Base-by-base conservation (phyloP, 139 green algal genomes). In the Raphidocelis subcapitata region DNA sequence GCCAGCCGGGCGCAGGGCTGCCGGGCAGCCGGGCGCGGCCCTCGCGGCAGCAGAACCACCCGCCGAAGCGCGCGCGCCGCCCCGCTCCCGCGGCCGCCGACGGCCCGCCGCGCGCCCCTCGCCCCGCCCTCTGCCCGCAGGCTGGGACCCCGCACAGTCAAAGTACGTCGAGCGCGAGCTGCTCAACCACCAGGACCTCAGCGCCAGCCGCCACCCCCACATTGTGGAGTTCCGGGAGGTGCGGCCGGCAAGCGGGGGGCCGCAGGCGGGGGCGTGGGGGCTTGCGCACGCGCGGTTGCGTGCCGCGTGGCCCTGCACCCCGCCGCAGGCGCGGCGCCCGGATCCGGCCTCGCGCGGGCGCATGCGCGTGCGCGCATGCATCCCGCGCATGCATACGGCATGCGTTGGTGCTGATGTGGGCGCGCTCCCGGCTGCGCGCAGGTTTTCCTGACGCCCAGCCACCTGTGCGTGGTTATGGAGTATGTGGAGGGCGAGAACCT, bases 151-250 rank as follows among this genome's bases (percentile, higher is more conserved):
- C 0, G 14, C 8, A 0, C 35, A 66, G 5, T 70, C 72, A 10
- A 85, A 85, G 26, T 82, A 82, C 21, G 46, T 81, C 5, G 51
- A 65, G 49, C 59, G 76, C 23, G 65, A 75, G 65, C n/a, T 74
- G 32, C 26, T 69, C 14, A 69, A 70, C 62, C 72, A 78, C 32
- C 72, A 78, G 62, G 72, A 71, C n/a, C 72, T 78, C 24, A 56
- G 28, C 8, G 33, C 46, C 33, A 64, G 52, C n/a, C 77, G 74
- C 18, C 85, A 99, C 69, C 95, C 95, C 16, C 96, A 99, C 82
- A 94, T 99, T 28, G 86, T 99, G 0, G 87, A 93, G 63, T 96
- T 98, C 75, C 89, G 92, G 26, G 93, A 96, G 75, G n/a, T n/a
- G n/a, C n/a, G n/a, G n/a, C n/a, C n/a, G n/a, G n/a, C n/a, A n/a